A percentile compares a stretch with the other conserved stretches of the same genome.
These are phyloP conservation scores for Irpex lacteus DNA, from an alignment of 1,284 basidiomycete genomes.

Conservation along the genomic window DNA sequence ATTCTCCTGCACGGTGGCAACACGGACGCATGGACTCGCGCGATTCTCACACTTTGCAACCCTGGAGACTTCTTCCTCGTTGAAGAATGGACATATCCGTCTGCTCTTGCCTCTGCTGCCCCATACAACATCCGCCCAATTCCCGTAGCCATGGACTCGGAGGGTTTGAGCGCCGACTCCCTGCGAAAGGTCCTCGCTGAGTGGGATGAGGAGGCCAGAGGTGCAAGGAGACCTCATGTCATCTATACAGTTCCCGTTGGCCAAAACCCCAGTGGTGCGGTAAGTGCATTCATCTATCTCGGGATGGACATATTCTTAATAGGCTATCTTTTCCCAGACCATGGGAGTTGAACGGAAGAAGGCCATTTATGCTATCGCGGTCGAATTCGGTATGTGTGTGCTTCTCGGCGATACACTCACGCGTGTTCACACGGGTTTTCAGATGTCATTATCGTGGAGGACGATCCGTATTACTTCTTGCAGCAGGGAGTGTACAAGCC, in stretches of 20 bases:
- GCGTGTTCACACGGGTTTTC: neutral
- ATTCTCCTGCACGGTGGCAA: slow-evolving; percentile 70
- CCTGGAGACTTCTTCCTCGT: slow-evolving; percentile 71
- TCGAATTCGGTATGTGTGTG: slow-evolving; percentile 60
- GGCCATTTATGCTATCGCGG: slow-evolving; percentile 76
- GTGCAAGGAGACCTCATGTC: slow-evolving; percentile 64
- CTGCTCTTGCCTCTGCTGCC: slow-evolving; percentile 37
- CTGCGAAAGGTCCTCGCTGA: slow-evolving; percentile 58
- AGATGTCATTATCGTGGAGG: slow-evolving; percentile 75
- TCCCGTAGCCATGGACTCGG: slow-evolving; percentile 67
- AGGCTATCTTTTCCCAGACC: slow-evolving; percentile 37
- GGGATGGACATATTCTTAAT: slow-evolving; percentile 17
- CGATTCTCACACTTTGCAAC: slow-evolving; percentile 60
- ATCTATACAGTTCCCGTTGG: slow-evolving; percentile 75
- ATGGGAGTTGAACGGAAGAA: slow-evolving; percentile 70
- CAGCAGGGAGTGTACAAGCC: slow-evolving; percentile 55
- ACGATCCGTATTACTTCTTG: slow-evolving; percentile 83
- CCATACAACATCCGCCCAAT: slow-evolving; percentile 53
- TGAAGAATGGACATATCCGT: slow-evolving; percentile 74
- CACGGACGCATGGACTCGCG: slow-evolving; percentile 72
- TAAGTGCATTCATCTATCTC: slow-evolving; percentile 35
- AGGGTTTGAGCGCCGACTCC: slow-evolving; percentile 65
- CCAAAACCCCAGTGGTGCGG: slow-evolving; percentile 80
- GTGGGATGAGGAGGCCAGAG: slow-evolving; percentile 65
- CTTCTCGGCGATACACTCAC: neutral